Percentiles rank a stretch among this genome's conserved stretches.
These are phyloP conservation scores for Chrysopogon serrulatus DNA, from an alignment of 176 grass and related monocot species.

Conservation along the genomic window DNA sequence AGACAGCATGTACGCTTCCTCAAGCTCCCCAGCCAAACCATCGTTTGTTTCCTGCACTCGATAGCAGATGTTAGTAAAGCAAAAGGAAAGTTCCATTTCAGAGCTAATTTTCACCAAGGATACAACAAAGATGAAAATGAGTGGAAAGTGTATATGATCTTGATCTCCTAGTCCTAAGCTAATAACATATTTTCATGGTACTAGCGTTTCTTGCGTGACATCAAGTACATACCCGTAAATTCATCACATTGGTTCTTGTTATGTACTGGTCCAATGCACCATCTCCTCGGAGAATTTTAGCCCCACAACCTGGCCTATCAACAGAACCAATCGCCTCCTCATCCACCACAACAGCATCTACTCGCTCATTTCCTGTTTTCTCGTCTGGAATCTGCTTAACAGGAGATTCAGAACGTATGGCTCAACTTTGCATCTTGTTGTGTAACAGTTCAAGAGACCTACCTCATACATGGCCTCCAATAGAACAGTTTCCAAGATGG, in stretches of 20 bases:
- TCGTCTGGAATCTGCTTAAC: conserved; percentile 72
- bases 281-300: conserved; percentile 89
- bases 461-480: conserved; percentile 99
- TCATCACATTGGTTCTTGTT: conserved; percentile 45
- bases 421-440: background rate
- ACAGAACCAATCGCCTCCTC: conserved; percentile 72
- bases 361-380: conserved; percentile 64
- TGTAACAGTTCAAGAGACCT: conserved; percentile 28
- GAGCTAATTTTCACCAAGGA: background rate
- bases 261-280: conserved; percentile 73
- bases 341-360: conserved; percentile 92
- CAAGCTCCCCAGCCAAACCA: conserved; percentile 48
- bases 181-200: background rate
- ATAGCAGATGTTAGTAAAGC: background rate
- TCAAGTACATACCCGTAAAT: conserved; percentile 25
- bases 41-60: conserved; percentile 45
- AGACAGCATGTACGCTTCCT: conserved; percentile 70
- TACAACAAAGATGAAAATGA: background rate
- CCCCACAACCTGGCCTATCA: conserved; percentile 57
- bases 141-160: background rate
- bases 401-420: conserved; percentile 21
- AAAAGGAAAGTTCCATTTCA: background rate
- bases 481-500: conserved; percentile 84
- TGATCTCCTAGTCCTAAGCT: background rate
- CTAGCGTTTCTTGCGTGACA: background rate